Evolutionary conservation across 2,329 filamentous ascomycete genomes (phyloP).

Genomic region (Neocatenulostroma microsporum): DNA sequence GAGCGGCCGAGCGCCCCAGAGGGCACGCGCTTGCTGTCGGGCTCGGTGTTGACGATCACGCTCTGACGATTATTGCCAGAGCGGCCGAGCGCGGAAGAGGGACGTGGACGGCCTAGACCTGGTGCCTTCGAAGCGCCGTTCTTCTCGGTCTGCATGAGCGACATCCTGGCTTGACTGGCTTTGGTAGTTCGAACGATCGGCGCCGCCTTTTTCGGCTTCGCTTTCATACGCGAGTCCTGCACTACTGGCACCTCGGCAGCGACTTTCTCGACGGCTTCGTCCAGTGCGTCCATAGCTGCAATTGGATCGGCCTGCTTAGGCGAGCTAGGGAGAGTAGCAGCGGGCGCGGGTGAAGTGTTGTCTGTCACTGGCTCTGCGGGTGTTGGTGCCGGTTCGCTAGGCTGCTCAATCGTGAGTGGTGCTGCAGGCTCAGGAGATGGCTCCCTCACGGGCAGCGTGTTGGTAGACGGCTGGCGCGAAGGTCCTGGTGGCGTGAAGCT

Average conservation of each 20-base stretch:
- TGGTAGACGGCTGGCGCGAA: constrained; percentile 5
- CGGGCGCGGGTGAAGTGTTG: too few relatives aligned
- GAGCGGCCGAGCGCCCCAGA: constrained; percentile 16
- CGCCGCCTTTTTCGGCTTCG: constrained; percentile 18
- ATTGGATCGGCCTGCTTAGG: constrained; percentile 37
- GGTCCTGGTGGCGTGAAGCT: constrained; percentile 13
- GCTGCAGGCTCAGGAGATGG: not conserved
- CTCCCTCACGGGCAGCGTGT: not conserved
- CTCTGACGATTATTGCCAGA: constrained; percentile 10
- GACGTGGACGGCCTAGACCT: constrained; percentile 10
- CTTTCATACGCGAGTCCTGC: constrained; percentile 24
- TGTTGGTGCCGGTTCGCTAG: too few relatives aligned
- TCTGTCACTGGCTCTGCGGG: too few relatives aligned
- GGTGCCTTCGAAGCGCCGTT: constrained; percentile 15
- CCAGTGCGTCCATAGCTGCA: constrained; percentile 44
- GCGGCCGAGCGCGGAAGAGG: constrained; percentile 15
- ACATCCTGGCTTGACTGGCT: constrained; percentile 25
- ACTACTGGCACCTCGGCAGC: constrained; percentile 24
- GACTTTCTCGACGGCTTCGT: constrained; percentile 45
- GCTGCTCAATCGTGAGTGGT: too few relatives aligned
- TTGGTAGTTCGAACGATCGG: constrained; percentile 26
- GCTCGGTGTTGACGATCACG: not conserved
- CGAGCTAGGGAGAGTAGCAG: too few relatives aligned
- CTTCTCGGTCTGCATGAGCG: constrained; percentile 21
- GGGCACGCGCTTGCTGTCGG: constrained; percentile 2